A percentile compares a stretch with the other conserved stretches of the same genome.
Conservation (phyloP, 371 early-diverging fungal species). For the Mucor mucedo region DNA sequence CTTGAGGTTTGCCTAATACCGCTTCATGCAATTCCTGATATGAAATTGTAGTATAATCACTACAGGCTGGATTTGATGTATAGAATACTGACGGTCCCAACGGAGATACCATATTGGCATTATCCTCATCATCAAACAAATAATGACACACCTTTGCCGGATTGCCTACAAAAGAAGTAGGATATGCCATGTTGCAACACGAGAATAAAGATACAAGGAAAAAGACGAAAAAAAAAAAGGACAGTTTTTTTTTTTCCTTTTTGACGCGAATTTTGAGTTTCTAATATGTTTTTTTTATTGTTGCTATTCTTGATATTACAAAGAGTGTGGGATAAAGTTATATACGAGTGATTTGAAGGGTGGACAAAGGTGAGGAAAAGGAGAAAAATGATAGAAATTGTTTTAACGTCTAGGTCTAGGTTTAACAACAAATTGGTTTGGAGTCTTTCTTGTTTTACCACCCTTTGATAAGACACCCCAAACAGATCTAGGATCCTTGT, state of each 20-base stretch:
- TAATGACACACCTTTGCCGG: too few relatives aligned
- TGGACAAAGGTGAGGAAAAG: neutral
- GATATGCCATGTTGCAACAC: neutral
- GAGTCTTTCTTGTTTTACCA: conserved; percentile 85
- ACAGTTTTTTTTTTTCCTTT: neutral
- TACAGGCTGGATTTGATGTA: too few relatives aligned
- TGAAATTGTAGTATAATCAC: too few relatives aligned
- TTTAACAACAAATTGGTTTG: conserved; percentile 81
- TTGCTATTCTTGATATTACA: conserved; percentile 13
- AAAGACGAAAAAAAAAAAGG: neutral
- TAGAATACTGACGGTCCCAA: too few relatives aligned
- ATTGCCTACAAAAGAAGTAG: neutral
- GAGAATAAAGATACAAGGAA: neutral
- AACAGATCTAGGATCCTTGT: conserved; percentile 88
- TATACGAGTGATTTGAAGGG: neutral
- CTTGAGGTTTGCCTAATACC: too few relatives aligned
- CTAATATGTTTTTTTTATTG: conserved; percentile 11
- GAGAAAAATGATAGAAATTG: neutral
- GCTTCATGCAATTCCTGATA: too few relatives aligned
- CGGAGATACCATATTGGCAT: too few relatives aligned
- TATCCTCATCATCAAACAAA: too few relatives aligned
- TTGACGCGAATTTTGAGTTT: neutral
- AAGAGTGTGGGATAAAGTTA: conserved; percentile 5
- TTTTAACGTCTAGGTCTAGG: conserved; percentile 75
- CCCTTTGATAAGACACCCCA: conserved; percentile 98